phyloP scores from a whole-genome alignment of 345 rosid species.

The Raphanus raphanistrum region DNA sequence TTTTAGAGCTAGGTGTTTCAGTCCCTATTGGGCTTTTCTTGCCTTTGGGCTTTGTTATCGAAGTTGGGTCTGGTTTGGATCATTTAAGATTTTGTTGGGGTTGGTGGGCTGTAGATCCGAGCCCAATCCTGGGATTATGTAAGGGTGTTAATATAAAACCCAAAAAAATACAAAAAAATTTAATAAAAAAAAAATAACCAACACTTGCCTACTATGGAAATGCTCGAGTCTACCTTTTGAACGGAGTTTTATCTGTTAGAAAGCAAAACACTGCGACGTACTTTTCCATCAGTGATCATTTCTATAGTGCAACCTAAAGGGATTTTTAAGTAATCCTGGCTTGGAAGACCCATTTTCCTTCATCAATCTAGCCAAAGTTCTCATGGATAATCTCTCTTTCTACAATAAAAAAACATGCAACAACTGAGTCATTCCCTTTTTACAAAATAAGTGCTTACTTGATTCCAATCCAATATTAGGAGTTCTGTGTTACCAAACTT shows the following conservation, averaged over 20 bases:
- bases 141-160: too few species aligned
- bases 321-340: constrained; percentile 66
- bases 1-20: too few species aligned
- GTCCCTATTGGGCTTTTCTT: too few species aligned
- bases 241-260: constrained; percentile 54
- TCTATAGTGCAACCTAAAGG: constrained; percentile 72
- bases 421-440: too few species aligned
- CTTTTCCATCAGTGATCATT: constrained; percentile 79
- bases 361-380: constrained; percentile 36
- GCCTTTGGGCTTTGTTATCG: too few species aligned
- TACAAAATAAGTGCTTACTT: too few species aligned
- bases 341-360: constrained; percentile 64
- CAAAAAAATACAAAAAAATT: too few species aligned
- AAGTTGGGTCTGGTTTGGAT: too few species aligned
- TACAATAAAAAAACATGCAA: constrained; percentile 36
- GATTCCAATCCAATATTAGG: not conserved
- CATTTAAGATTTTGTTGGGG: too few species aligned
- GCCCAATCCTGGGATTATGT: too few species aligned
- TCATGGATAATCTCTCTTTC: constrained; percentile 52
- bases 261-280: constrained; percentile 72
- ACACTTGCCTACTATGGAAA: constrained; percentile 12
- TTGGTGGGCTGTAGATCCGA: too few species aligned
- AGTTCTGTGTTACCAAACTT: constrained; percentile 42
- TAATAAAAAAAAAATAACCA: not conserved
- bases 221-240: constrained; percentile 21